Evolutionary conservation across 495 filamentous ascomycete species (phyloP), one percentile per base, ranked within the genome.

Genomic region (Gamarada debralockiae): DNA sequence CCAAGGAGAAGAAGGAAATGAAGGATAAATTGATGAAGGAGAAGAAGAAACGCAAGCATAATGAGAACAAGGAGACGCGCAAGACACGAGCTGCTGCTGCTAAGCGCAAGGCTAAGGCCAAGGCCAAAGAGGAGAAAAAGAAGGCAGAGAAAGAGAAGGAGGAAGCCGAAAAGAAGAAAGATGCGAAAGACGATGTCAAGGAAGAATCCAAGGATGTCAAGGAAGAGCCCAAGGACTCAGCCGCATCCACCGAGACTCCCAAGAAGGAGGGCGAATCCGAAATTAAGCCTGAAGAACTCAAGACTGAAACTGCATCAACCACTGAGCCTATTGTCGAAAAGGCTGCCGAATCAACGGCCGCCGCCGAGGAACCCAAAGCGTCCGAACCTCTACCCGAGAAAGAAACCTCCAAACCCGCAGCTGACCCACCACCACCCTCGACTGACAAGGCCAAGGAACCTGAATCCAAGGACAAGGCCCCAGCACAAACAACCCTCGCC

Each of bases 1-100:
- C 78, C 20, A 77, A 83, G 57, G 77, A 77, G 44, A 71, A 77
- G 18, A 74, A 72, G 67, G 74, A 78, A 43, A 67, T 70, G 20
- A 70, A 72, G 42, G 75, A 76, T 31, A 76, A 78, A 52, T 58
- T 72, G 33, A 68, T 60, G 58, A 80, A 68, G 53, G 75, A 72
- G 70, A 70, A 63, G 40, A 31, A 62, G 10, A 67, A 66, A 25
- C 53, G 68, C 14, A 65, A 65, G 37, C 57, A 49, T 40, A 53
- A 58, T 39, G 57, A 55, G 31, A 44, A 53, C 15, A 70, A 65
- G 53, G 59, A 59, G 10, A 72, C 65, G 36, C 60, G 66, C 14
- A 62, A 58, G 51, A 47, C 43, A 39, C 36, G 50, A 44, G 55
- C 55, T 48, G 37, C 53, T 39, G 60, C 41, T 29, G 52, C 61